Percentiles rank a stretch among this genome's conserved stretches.
Conservation (phyloP, 805 yeast genomes). For the Yarrowia sp. region DNA sequence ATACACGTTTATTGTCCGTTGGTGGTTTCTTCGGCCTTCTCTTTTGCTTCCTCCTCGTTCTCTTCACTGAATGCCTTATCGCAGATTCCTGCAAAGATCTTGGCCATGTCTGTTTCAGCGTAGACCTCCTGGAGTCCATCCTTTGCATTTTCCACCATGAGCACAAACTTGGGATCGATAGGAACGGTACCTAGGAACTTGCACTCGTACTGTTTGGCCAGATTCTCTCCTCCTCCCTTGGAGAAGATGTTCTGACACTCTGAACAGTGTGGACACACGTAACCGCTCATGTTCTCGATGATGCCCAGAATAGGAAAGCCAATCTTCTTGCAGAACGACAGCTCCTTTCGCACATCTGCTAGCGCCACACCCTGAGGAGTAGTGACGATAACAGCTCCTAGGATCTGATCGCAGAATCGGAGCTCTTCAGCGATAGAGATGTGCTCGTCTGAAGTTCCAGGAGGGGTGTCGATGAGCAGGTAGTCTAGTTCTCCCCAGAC, state of each 20-base stretch:
- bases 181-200: slow-evolving; percentile 88
- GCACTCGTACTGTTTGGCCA: slow-evolving; percentile 68
- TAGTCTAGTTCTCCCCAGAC: slow-evolving; percentile 85
- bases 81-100: slow-evolving; percentile 58
- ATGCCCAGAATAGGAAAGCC: slow-evolving; percentile 81
- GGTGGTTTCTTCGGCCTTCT: not conserved
- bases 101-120: slow-evolving; percentile 50
- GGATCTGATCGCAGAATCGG: slow-evolving; percentile 48
- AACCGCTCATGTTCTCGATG: slow-evolving; percentile 96
- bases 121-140: slow-evolving; percentile 44
- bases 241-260: slow-evolving; percentile 89
- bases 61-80: slow-evolving; percentile 48
- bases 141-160: slow-evolving; percentile 73
- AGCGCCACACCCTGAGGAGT: slow-evolving; percentile 95
- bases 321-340: slow-evolving; percentile 89
- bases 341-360: slow-evolving; percentile 93
- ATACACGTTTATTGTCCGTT: not conserved
- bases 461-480: slow-evolving; percentile 93
- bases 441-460: slow-evolving; percentile 98
- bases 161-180: slow-evolving; percentile 89
- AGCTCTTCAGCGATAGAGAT: slow-evolving; percentile 95
- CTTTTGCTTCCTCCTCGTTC: slow-evolving; percentile 18
- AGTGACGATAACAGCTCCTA: slow-evolving; percentile 92
- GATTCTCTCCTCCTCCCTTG: slow-evolving; percentile 83
- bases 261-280: slow-evolving; percentile 89